phyloP scores from a whole-genome alignment of 305 asterid species.

The Striga hermonthica region DNA sequence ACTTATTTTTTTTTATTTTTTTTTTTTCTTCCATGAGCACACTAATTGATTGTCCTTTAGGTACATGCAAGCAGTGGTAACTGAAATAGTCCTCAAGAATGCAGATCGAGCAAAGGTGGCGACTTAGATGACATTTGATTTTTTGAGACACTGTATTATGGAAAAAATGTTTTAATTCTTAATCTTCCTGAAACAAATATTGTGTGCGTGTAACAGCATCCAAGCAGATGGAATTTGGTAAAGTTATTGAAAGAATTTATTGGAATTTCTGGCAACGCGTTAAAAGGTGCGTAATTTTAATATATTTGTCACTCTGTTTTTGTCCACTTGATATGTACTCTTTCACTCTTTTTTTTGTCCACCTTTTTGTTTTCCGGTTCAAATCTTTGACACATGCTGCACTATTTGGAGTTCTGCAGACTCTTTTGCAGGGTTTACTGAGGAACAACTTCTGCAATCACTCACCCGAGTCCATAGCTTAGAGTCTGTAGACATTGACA shows the following conservation, averaged over 20 bases:
- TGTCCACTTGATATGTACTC: neutral
- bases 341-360: too few relatives aligned
- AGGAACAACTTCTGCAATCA: constrained; percentile 60
- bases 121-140: constrained; percentile 21
- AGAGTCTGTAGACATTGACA: constrained; percentile 47
- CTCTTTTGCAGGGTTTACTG: constrained; percentile 66
- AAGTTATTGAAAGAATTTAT: constrained; percentile 72
- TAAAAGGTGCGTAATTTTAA: constrained; percentile 46
- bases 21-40: constrained; percentile 18
- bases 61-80: constrained; percentile 96
- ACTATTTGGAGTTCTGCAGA: constrained; percentile 42
- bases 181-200: constrained; percentile 22
- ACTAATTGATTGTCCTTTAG: constrained; percentile 39
- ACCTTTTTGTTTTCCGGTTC: too few relatives aligned
- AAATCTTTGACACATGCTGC: too few relatives aligned
- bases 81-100: constrained; percentile 70
- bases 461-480: constrained; percentile 48
- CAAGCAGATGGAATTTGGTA: constrained; percentile 77
- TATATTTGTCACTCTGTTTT: neutral
- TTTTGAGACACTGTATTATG: constrained; percentile 4
- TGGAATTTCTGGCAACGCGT: constrained; percentile 48
- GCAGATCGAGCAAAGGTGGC: constrained; percentile 76
- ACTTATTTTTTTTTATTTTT: too few relatives aligned
- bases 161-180: neutral
- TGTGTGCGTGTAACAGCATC: constrained; percentile 61